Base-by-base conservation (phyloP, 805 yeast species). In the Starmerella stellata region DNA sequence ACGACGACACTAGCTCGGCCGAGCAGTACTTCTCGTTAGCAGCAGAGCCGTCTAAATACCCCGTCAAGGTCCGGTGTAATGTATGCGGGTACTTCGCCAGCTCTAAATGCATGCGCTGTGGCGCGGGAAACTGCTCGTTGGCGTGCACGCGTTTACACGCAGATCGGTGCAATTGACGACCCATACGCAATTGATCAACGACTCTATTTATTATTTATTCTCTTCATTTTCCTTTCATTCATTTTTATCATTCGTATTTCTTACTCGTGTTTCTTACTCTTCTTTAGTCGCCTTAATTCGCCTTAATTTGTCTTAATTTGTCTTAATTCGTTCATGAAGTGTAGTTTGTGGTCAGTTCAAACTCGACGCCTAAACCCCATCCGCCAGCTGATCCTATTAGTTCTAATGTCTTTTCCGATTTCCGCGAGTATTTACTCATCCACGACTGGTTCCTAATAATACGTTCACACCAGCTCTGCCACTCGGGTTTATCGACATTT, bases 1-100 rank as follows among this genome's bases (percentile, higher is more conserved):
- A 63, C 38, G 68, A 63, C 37, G 68, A 63, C 39, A 56, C 55
- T 2, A 35, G 41, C 5, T 52, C 56, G 7, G 52, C 61, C 3
- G 49, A 48, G 27, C 35, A 43, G 24, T 59, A 49, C 40, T 39
- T 45, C 29, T 47, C 52, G 4, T 52, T 56, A n/a, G 54, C 57
- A 2, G 50, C 60, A 1, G 41, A 35, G 18, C 56, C 60, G 2
- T 53, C 64, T n/a, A 29, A 23, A 13, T 63, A 63, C 42, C 66
- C 68, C 2, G 35, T 50, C 4, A 42, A 55, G 9, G 47, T 47
- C 2, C 36, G 58, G 20, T 63, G 67, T 41, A 47, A 52, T 9
- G 59, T 63, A 1, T 63, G 67, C 38, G 68, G 67, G 2, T 60
- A 58, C 48, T 54, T 58, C 50, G 58, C 63, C 5, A 44, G 45